phyloP scores from a whole-genome alignment of 441 rosid genomes.

The Pelargonium citronellum region DNA sequence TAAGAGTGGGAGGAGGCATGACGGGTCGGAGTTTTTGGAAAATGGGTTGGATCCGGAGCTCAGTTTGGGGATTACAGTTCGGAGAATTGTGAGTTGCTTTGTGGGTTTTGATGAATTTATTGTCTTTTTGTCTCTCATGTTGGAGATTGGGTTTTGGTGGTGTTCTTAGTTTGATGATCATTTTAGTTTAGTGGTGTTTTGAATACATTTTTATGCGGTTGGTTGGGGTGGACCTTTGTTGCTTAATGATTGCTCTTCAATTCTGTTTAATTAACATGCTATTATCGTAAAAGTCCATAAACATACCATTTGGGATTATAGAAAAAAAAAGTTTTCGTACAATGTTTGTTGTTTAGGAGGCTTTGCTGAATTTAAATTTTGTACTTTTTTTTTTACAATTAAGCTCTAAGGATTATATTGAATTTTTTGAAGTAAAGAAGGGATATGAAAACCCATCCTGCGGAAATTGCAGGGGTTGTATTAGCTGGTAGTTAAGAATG shows the following conservation, averaged over 20 bases:
- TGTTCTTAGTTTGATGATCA: background rate
- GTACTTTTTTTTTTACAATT: too few relatives aligned
- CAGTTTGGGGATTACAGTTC: slow-evolving; percentile 46
- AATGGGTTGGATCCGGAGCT: slow-evolving; percentile 64
- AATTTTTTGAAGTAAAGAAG: background rate
- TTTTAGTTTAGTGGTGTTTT: background rate
- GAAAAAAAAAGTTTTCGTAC: too few relatives aligned
- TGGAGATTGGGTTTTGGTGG: too few relatives aligned
- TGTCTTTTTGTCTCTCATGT: background rate
- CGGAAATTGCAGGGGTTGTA: background rate
- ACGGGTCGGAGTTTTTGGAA: slow-evolving; percentile 45
- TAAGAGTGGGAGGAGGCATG: slow-evolving; percentile 34
- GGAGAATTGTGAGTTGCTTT: slow-evolving; percentile 66
- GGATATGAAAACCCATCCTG: background rate
- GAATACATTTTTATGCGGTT: background rate
- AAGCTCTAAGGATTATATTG: background rate
- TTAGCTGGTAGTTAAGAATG: background rate
- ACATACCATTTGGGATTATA: too few relatives aligned
- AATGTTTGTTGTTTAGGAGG: too few relatives aligned
- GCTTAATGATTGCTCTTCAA: background rate
- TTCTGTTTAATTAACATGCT: too few relatives aligned
- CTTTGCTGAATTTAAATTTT: too few relatives aligned
- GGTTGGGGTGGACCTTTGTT: background rate
- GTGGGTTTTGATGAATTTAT: background rate
- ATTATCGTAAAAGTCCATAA: too few relatives aligned